These are phyloP conservation scores for Eucalyptus erythrocorys DNA, from an alignment of 345 rosid species.

Conservation along the genomic window DNA sequence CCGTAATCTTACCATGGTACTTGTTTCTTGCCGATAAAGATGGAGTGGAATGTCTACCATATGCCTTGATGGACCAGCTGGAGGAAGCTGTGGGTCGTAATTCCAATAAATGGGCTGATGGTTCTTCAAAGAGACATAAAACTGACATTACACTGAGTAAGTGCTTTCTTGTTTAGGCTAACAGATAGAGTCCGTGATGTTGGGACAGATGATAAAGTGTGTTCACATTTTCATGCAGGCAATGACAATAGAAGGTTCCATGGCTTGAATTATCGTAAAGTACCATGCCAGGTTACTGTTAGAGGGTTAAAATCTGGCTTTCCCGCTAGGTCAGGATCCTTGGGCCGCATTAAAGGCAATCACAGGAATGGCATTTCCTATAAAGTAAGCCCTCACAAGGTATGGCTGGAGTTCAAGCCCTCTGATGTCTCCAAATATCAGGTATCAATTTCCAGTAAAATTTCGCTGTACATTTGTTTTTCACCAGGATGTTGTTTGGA, in stretches of 20 bases:
- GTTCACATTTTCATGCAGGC: neutral
- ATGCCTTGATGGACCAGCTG: constrained; percentile 1
- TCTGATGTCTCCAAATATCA: constrained; percentile 27
- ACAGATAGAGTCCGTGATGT: neutral
- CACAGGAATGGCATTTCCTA: constrained; percentile 3
- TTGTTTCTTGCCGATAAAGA: constrained; percentile 38
- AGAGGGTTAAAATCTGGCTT: constrained; percentile 15
- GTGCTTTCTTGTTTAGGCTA: neutral
- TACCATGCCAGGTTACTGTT: constrained; percentile 43
- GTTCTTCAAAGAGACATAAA: constrained; percentile 42
- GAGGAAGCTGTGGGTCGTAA: neutral
- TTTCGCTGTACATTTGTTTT: neutral
- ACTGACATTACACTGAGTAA: neutral
- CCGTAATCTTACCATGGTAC: constrained; percentile 62
- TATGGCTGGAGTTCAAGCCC: constrained; percentile 51
- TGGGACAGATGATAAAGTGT: neutral
- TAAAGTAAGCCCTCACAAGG: constrained; percentile 23
- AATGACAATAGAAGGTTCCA: neutral
- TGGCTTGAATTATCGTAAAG: constrained; percentile 9
- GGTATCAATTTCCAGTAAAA: constrained; percentile 11
- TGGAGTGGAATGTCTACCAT: constrained; percentile 7
- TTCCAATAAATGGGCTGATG: constrained; percentile 5
- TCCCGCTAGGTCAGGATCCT: constrained; percentile 20
- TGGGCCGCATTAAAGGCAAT: constrained; percentile 16
- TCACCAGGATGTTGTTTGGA: neutral